These are phyloP conservation scores for Lachancea dasiensis DNA, from an alignment of 805 yeast species.

Conservation along the genomic window DNA sequence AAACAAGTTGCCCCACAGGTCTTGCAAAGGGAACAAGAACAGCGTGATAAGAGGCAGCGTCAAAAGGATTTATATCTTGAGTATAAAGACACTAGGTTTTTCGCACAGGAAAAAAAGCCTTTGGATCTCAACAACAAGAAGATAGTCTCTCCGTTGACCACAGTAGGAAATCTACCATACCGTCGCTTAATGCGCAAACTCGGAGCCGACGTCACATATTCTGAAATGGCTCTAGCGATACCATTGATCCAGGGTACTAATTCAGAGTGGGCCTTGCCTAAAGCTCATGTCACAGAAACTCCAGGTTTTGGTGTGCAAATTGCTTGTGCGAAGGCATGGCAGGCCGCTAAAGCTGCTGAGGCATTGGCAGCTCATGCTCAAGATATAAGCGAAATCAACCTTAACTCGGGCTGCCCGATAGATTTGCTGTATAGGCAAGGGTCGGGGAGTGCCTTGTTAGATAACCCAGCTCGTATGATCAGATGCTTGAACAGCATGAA, in stretches of 20 bases:
- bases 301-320: slow-evolving; percentile 93
- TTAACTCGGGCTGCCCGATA: slow-evolving; percentile 97
- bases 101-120: slow-evolving; percentile 73
- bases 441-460: slow-evolving; percentile 90
- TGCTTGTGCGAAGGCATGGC: slow-evolving; percentile 89
- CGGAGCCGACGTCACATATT: slow-evolving; percentile 90
- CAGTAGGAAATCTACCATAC: slow-evolving; percentile 95
- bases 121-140: slow-evolving; percentile 66
- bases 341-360: slow-evolving; percentile 90
- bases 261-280: slow-evolving; percentile 96
- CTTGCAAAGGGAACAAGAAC: slow-evolving; percentile 23
- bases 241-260: slow-evolving; percentile 87
- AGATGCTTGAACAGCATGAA: slow-evolving; percentile 85
- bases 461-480: slow-evolving; percentile 74
- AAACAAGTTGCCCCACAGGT: slow-evolving; percentile 25
- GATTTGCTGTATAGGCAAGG: slow-evolving; percentile 92
- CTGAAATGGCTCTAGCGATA: slow-evolving; percentile 88
- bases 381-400: slow-evolving; percentile 72
- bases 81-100: slow-evolving; percentile 74
- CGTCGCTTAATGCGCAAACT: slow-evolving; percentile 84
- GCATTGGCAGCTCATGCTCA: slow-evolving; percentile 38
- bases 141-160: slow-evolving; percentile 91
- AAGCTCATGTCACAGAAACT: slow-evolving; percentile 73
- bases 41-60: slow-evolving; percentile 30
- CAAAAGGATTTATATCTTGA: slow-evolving; percentile 28